Conservation (phyloP, 1,139 yeast species). For the Geotrichum phurueaensis region DNA sequence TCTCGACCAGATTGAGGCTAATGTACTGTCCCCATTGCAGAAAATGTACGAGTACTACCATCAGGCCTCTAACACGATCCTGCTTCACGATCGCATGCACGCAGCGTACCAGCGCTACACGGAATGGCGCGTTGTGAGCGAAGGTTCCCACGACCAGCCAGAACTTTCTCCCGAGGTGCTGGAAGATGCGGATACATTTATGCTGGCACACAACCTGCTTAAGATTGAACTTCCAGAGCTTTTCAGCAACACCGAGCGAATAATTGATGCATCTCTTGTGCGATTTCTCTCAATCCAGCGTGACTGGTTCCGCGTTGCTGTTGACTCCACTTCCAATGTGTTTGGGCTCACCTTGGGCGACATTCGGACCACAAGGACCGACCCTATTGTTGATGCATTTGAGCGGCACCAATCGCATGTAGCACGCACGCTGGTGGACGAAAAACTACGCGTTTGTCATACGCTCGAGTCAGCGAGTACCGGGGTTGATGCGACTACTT, state of each 20-base stretch:
- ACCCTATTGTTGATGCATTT: slow-evolving; percentile 4
- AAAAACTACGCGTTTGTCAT: slow-evolving; percentile 3
- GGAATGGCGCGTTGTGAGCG: neutral
- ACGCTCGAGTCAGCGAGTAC: neutral
- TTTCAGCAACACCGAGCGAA: slow-evolving; percentile 23
- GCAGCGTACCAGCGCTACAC: neutral
- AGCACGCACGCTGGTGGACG: neutral
- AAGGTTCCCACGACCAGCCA: slow-evolving; percentile 9
- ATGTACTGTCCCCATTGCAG: slow-evolving; percentile 27
- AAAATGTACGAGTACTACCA: slow-evolving; percentile 7
- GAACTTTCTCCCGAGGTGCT: slow-evolving; percentile 15
- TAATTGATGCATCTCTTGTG: slow-evolving; percentile 23
- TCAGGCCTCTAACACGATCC: neutral
- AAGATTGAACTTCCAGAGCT: slow-evolving; percentile 30
- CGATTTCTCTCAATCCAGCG: slow-evolving; percentile 25
- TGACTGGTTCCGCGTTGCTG: slow-evolving; percentile 26
- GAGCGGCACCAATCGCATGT: neutral
- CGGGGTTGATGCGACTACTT: neutral
- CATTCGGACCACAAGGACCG: neutral
- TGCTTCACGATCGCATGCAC: slow-evolving; percentile 4
- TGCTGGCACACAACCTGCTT: slow-evolving; percentile 26
- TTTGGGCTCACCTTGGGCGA: slow-evolving; percentile 6
- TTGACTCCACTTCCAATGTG: slow-evolving; percentile 27
- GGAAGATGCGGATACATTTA: slow-evolving; percentile 21
- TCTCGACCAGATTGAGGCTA: slow-evolving; percentile 23